Evolutionary conservation across 805 yeast genomes (phyloP).

Genomic region (Metahyphopichia silvanorum): DNA sequence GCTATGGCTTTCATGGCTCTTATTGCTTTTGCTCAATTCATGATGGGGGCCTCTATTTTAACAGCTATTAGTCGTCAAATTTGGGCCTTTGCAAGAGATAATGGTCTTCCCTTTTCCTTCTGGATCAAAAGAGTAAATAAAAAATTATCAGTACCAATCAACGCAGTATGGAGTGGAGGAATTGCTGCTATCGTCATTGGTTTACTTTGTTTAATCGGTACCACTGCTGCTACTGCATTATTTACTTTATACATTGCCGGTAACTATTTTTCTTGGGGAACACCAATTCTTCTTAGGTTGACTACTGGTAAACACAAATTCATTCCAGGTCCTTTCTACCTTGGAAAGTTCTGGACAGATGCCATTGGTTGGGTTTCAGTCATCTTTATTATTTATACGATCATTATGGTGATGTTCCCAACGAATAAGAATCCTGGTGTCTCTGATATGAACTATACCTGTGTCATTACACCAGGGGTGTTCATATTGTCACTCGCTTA

Average conservation of each 20-base stretch:
- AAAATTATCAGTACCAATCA: constrained; percentile 22
- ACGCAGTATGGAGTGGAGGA: constrained; percentile 31
- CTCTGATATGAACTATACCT: constrained; percentile 32
- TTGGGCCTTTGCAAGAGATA: constrained; percentile 29
- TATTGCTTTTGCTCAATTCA: constrained; percentile 25
- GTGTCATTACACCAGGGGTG: constrained; percentile 28
- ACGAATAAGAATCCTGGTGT: constrained; percentile 32
- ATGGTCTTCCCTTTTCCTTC: constrained; percentile 24
- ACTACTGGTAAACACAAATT: constrained; percentile 47
- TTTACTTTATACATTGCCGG: constrained; percentile 43
- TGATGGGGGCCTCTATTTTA: constrained; percentile 30
- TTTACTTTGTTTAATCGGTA: constrained; percentile 35
- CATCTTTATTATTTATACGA: constrained; percentile 22
- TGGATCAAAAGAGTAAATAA: constrained; percentile 24
- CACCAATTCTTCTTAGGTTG: constrained; percentile 50
- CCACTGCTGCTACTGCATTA: constrained; percentile 42
- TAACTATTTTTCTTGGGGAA: constrained; percentile 45
- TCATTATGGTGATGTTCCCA: constrained; percentile 48
- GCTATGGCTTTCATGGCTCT: constrained; percentile 26
- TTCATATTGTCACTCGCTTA: constrained; percentile 24
- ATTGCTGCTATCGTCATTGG: constrained; percentile 34
- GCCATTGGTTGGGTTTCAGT: constrained; percentile 42
- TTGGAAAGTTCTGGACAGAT: constrained; percentile 49
- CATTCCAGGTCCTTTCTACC: constrained; percentile 60
- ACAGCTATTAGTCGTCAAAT: constrained; percentile 27